Conservation (phyloP, 2,329 filamentous ascomycete genomes). For the Penicillium sp. region DNA sequence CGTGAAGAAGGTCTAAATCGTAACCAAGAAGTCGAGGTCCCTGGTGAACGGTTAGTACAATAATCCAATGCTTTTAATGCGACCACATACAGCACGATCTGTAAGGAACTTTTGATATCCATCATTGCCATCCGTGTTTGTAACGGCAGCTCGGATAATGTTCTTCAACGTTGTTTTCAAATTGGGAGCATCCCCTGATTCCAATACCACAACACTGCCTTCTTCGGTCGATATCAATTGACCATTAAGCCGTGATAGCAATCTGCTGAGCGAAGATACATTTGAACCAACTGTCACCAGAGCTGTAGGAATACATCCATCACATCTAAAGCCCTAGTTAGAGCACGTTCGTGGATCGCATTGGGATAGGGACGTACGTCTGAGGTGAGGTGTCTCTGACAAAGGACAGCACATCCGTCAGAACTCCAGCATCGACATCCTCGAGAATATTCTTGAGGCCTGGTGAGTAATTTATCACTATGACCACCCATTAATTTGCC, state of each 20-base stretch:
- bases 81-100: conserved; percentile 38
- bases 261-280: conserved; percentile 41
- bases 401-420: conserved; percentile 41
- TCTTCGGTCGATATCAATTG: conserved; percentile 32
- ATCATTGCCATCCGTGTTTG: conserved; percentile 40
- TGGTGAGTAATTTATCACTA: conserved; percentile 11
- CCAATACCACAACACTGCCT: conserved; percentile 43
- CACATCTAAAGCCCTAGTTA: conserved; percentile 32
- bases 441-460: conserved; percentile 34
- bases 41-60: conserved; percentile 26
- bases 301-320: conserved; percentile 44
- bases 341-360: conserved; percentile 1
- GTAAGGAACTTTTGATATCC: conserved; percentile 42
- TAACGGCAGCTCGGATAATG: conserved; percentile 45
- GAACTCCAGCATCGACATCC: conserved; percentile 42
- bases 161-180: conserved; percentile 49
- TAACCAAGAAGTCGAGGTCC: conserved; percentile 46
- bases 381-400: conserved; percentile 36
- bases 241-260: conserved; percentile 40
- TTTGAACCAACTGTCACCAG: conserved; percentile 47
- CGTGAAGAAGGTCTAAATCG: conserved; percentile 47
- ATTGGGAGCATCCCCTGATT: conserved; percentile 47
- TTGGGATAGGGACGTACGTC: conserved; percentile 31
- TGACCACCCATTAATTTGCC: neutral
- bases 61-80: neutral